Evolutionary conservation across 2,329 filamentous ascomycete genomes (phyloP).

Genomic region (Pseudomassariella vexata): DNA sequence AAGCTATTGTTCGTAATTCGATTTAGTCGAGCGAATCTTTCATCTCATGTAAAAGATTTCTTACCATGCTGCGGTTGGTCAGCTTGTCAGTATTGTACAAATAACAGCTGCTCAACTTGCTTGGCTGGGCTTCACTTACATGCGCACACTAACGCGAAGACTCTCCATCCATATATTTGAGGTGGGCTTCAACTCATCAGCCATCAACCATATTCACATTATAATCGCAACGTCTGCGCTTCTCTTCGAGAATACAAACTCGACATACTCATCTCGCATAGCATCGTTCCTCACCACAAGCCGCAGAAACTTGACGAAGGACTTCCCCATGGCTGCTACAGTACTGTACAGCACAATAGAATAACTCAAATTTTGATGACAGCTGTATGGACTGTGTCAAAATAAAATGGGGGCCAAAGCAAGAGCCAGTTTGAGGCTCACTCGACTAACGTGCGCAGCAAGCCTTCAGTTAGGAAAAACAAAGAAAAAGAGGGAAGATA

Average conservation of each 20-base stretch:
- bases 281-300: constrained; percentile 63
- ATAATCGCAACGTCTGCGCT: too few relatives aligned
- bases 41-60: background rate
- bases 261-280: constrained; percentile 55
- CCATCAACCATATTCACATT: background rate
- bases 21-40: background rate
- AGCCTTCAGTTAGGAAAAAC: too few relatives aligned
- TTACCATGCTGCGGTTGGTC: constrained; percentile 8
- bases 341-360: too few relatives aligned
- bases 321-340: constrained; percentile 32
- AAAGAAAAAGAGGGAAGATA: too few relatives aligned
- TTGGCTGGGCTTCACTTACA: too few relatives aligned
- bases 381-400: too few relatives aligned
- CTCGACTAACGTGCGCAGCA: too few relatives aligned
- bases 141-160: constrained; percentile 57
- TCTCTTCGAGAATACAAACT: constrained; percentile 26
- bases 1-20: constrained; percentile 59
- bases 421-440: too few relatives aligned
- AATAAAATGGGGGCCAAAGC: too few relatives aligned
- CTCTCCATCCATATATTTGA: constrained; percentile 66
- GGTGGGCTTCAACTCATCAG: constrained; percentile 33
- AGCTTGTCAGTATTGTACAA: too few relatives aligned
- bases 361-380: too few relatives aligned
- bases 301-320: constrained; percentile 37
- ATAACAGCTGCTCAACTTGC: too few relatives aligned